These are phyloP conservation scores for Medicago truncatula DNA, from an alignment of 306 rosid species.

Conservation along the genomic window DNA sequence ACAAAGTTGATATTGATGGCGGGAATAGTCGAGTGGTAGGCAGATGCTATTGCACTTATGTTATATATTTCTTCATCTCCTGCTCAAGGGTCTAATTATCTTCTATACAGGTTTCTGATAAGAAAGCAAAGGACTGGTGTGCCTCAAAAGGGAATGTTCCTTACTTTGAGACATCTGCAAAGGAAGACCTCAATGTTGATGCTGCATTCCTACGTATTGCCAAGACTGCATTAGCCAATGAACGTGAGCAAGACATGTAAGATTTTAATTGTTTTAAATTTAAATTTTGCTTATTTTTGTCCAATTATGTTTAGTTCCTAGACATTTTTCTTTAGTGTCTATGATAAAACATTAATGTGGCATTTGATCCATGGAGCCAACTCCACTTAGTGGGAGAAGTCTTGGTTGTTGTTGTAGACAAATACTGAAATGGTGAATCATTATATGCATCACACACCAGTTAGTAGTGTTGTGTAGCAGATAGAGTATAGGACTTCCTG, in stretches of 20 bases:
- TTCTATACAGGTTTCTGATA: conserved; percentile 79
- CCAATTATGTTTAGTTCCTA: background rate
- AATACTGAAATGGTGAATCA: background rate
- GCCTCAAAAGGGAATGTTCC: conserved; percentile 84
- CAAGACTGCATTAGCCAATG: conserved; percentile 81
- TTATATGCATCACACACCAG: background rate
- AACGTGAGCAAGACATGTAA: conserved; percentile 87
- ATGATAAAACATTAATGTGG: no score
- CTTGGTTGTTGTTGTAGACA: no score
- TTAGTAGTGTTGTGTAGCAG: background rate
- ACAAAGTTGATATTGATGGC: conserved; percentile 95
- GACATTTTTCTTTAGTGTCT: background rate
- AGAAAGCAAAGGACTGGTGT: conserved; percentile 94
- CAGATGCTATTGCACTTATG: conserved; percentile 6
- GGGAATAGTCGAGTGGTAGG: conserved; percentile 98
- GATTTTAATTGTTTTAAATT: conserved; percentile 35
- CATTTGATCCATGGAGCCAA: no score
- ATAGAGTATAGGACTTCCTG: no score
- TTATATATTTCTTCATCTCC: conserved; percentile 5
- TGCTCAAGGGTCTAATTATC: conserved; percentile 42
- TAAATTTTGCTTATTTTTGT: no score
- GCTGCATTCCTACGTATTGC: conserved; percentile 85
- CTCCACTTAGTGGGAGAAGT: no score
- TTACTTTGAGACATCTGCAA: conserved; percentile 94
- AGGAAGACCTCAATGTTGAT: conserved; percentile 89